Percentiles rank a stretch among this genome's conserved stretches.
Evolutionary conservation across 805 yeast species (phyloP).

Genomic region (Hanseniaspora pseudoguilliermondii): DNA sequence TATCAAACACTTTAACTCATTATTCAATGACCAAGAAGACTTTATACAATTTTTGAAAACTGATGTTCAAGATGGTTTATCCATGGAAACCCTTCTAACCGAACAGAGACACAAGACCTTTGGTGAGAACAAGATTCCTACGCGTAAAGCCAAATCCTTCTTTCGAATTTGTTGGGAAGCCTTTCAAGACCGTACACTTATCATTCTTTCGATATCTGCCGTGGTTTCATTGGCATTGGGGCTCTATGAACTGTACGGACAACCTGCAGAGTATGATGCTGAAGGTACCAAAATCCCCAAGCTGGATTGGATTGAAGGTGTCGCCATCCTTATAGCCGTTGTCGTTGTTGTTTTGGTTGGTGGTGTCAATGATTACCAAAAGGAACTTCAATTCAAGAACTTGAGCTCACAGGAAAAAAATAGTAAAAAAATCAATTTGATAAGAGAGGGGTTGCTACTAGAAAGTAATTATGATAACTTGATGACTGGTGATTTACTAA

Average conservation of each 20-base stretch:
- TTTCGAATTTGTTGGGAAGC: slow-evolving; percentile 64
- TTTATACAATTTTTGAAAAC: slow-evolving; percentile 20
- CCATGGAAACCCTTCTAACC: slow-evolving; percentile 9
- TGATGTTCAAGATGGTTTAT: slow-evolving; percentile 19
- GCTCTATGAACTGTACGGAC: slow-evolving; percentile 81
- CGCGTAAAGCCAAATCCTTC: slow-evolving; percentile 55
- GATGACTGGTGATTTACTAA: slow-evolving; percentile 73
- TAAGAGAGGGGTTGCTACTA: slow-evolving; percentile 52
- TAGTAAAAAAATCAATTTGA: slow-evolving; percentile 54
- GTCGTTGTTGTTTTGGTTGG: slow-evolving; percentile 84
- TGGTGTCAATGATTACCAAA: slow-evolving; percentile 91
- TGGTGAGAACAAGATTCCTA: slow-evolving; percentile 66
- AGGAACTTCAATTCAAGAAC: slow-evolving; percentile 82
- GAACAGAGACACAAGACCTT: slow-evolving; percentile 28
- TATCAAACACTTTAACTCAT: slow-evolving; percentile 17
- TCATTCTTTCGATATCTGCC: slow-evolving; percentile 75
- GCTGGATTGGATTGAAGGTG: slow-evolving; percentile 98
- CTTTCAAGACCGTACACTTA: slow-evolving; percentile 78
- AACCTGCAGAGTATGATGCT: slow-evolving; percentile 60
- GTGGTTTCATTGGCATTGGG: slow-evolving; percentile 81
- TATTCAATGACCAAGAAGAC: slow-evolving; percentile 19
- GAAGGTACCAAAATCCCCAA: slow-evolving; percentile 67
- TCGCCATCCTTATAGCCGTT: slow-evolving; percentile 88
- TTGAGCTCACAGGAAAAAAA: slow-evolving; percentile 81
- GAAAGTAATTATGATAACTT: slow-evolving; percentile 62